A percentile compares a stretch with the other conserved stretches of the same genome.
Evolutionary conservation across 371 early-diverging fungal species (phyloP).

Genomic region (Mucor mucedo): DNA sequence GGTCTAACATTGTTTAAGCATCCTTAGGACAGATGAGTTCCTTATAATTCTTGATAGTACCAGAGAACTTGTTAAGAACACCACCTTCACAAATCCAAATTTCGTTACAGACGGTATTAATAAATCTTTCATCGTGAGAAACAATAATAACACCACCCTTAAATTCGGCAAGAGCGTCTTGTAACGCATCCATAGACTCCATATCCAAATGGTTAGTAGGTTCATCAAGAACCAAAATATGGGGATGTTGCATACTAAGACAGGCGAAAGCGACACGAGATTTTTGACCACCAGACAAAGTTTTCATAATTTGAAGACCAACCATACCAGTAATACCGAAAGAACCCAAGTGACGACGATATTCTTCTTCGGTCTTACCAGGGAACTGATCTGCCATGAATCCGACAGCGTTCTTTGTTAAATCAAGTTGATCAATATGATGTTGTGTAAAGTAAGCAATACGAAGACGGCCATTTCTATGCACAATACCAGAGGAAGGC

Average conservation of each 20-base stretch:
- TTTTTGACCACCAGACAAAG: slow-evolving; percentile 99
- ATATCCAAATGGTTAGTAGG: slow-evolving; percentile 92
- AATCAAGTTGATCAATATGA: slow-evolving; percentile 94
- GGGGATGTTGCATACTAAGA: slow-evolving; percentile 90
- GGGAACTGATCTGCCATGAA: slow-evolving; percentile 89
- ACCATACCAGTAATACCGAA: slow-evolving; percentile 97
- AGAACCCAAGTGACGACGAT: slow-evolving; percentile 89
- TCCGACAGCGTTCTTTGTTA: slow-evolving; percentile 83
- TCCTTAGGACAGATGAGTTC: slow-evolving; percentile 43
- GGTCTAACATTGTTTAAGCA: not conserved
- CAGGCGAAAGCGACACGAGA: slow-evolving; percentile 96
- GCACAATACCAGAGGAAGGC: slow-evolving; percentile 79
- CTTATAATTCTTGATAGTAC: slow-evolving; percentile 64
- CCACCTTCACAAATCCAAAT: slow-evolving; percentile 87
- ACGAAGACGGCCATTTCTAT: slow-evolving; percentile 93
- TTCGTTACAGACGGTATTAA: slow-evolving; percentile 86
- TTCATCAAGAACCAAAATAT: slow-evolving; percentile 97
- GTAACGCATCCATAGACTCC: slow-evolving; percentile 92
- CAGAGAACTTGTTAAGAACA: slow-evolving; percentile 63
- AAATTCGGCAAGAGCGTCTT: slow-evolving; percentile 77
- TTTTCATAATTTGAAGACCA: slow-evolving; percentile 91
- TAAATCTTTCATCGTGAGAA: slow-evolving; percentile 93
- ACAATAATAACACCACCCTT: slow-evolving; percentile 93
- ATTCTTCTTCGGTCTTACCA: slow-evolving; percentile 93
- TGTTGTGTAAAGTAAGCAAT: slow-evolving; percentile 98